Percentiles rank a stretch among this genome's conserved stretches.
These are phyloP conservation scores for Casaregolazyma lundiana DNA, from an alignment of 1,139 yeast species.

Conservation along the genomic window DNA sequence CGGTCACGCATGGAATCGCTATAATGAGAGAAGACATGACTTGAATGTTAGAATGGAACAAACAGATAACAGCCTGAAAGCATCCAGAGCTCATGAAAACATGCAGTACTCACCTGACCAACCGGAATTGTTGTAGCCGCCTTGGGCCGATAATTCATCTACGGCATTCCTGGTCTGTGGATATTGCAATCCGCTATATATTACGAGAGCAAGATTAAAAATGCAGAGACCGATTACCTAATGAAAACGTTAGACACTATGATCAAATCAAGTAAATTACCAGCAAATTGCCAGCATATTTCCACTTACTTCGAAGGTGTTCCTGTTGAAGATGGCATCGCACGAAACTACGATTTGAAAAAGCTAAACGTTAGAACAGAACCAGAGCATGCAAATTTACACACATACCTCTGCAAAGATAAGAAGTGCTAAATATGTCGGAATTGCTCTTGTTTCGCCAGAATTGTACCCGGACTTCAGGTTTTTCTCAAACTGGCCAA, in stretches of 20 bases:
- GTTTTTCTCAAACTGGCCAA: slow-evolving; percentile 29
- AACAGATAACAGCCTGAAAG: too few species aligned
- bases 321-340: slow-evolving; percentile 43
- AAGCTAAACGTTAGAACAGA: slow-evolving; percentile 18
- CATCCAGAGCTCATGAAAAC: too few species aligned
- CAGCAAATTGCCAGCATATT: slow-evolving; percentile 15
- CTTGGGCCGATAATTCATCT: slow-evolving; percentile 21
- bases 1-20: slow-evolving; percentile 45
- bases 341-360: slow-evolving; percentile 41
- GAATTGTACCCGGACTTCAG: slow-evolving; percentile 18
- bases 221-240: slow-evolving; percentile 40
- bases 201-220: slow-evolving; percentile 47
- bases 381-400: background rate
- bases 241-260: background rate
- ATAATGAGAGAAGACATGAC: slow-evolving; percentile 38
- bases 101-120: slow-evolving; percentile 20
- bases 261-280: background rate
- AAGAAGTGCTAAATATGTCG: slow-evolving; percentile 41
- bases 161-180: slow-evolving; percentile 39
- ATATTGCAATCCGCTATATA: slow-evolving; percentile 50
- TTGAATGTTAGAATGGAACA: background rate
- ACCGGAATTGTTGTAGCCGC: slow-evolving; percentile 34
- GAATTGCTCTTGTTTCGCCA: slow-evolving; percentile 29
- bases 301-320: slow-evolving; percentile 35
- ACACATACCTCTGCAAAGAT: slow-evolving; percentile 38